These are phyloP conservation scores for Papiliotrema nemorosa DNA, from an alignment of 1,284 basidiomycete species.

Conservation along the genomic window DNA sequence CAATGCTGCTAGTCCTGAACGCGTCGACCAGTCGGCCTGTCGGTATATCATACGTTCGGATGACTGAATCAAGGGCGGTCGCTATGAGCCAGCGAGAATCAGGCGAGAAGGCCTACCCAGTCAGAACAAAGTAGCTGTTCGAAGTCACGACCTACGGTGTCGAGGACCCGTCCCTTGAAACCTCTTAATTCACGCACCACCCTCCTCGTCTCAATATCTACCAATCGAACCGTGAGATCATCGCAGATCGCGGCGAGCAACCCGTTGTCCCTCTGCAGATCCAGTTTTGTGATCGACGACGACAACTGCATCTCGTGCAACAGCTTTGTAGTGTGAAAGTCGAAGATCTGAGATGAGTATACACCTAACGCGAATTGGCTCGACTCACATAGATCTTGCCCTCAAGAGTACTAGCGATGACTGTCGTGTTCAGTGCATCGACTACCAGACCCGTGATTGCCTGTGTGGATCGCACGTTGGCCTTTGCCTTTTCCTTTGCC, in stretches of 20 bases:
- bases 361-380: neutral
- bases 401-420: constrained; percentile 81
- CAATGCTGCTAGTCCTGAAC: constrained; percentile 83
- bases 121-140: neutral
- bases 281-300: constrained; percentile 66
- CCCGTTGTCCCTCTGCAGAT: constrained; percentile 78
- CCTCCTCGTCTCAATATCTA: constrained; percentile 86
- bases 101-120: constrained; percentile 76
- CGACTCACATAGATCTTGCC: constrained; percentile 82
- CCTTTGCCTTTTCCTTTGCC: constrained; percentile 52
- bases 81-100: constrained; percentile 91
- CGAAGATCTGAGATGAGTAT: constrained; percentile 72
- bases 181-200: constrained; percentile 83
- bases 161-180: constrained; percentile 74
- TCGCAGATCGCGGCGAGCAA: constrained; percentile 82
- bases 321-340: constrained; percentile 80
- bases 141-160: constrained; percentile 61
- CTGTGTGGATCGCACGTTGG: constrained; percentile 46
- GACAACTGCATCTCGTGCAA: constrained; percentile 66
- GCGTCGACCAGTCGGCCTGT: constrained; percentile 88
- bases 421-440: constrained; percentile 76
- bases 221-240: constrained; percentile 74
- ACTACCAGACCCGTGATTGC: constrained; percentile 77
- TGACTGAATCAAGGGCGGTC: constrained; percentile 82
- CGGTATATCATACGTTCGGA: constrained; percentile 95